A percentile compares a stretch with the other conserved stretches of the same genome.
Evolutionary conservation across 352 stramenopile genomes (phyloP).

Genomic region (Pythium aristosporum): DNA sequence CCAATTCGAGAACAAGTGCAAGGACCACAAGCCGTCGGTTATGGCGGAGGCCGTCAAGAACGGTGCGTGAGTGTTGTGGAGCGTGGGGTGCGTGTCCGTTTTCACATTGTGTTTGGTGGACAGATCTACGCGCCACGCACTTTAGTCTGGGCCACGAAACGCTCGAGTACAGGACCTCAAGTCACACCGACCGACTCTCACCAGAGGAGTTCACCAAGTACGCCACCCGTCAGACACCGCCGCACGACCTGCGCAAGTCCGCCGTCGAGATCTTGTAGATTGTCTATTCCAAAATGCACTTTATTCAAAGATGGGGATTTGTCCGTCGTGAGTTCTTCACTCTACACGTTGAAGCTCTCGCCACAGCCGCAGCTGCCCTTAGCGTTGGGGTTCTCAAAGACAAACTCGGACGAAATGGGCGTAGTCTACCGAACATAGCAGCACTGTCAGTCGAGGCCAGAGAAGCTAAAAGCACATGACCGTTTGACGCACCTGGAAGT

Average conservation of each 20-base stretch:
- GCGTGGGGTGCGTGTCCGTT: not conserved
- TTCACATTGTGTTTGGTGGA: not conserved
- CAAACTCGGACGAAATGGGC: constrained; percentile 97
- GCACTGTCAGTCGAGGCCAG: not conserved
- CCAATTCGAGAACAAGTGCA: constrained; percentile 70
- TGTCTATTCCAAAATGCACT: constrained; percentile 6
- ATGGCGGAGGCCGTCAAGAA: constrained; percentile 80
- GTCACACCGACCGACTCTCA: constrained; percentile 52
- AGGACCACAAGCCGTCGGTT: constrained; percentile 65
- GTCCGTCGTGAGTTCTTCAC: constrained; percentile 5
- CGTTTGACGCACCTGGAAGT: constrained; percentile 81
- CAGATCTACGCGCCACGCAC: constrained; percentile 79
- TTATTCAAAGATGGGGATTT: not conserved
- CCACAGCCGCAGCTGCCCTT: constrained; percentile 99
- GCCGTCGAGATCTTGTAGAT: constrained; percentile 58
- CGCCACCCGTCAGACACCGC: constrained; percentile 37
- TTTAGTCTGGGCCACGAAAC: constrained; percentile 66
- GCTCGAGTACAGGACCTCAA: constrained; percentile 70
- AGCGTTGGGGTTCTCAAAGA: constrained; percentile 99
- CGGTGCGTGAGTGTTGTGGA: constrained; percentile 29
- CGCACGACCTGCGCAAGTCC: constrained; percentile 69
- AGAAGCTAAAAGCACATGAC: not conserved
- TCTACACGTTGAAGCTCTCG: constrained; percentile 99
- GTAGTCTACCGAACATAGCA: constrained; percentile 70
- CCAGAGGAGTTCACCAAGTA: constrained; percentile 62